Conservation (phyloP, 2,329 filamentous ascomycete species). For the Paramyrothecium roridum region DNA sequence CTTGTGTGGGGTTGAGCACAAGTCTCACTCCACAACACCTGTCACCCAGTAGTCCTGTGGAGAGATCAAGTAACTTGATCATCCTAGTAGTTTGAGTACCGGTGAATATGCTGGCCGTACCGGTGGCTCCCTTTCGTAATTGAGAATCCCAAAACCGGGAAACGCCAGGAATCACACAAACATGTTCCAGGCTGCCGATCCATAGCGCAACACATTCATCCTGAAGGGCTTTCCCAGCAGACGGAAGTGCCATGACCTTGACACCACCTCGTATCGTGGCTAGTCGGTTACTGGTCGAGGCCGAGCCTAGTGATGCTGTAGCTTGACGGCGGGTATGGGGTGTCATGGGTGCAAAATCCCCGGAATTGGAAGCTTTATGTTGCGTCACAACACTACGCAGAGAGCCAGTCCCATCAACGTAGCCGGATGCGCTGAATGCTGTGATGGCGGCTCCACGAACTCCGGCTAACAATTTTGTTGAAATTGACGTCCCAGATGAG, state of each 20-base stretch:
- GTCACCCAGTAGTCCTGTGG: slow-evolving; percentile 53
- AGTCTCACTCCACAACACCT: slow-evolving; percentile 50
- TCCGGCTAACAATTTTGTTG: slow-evolving; percentile 48
- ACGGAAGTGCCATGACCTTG: slow-evolving; percentile 43
- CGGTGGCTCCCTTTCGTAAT: slow-evolving; percentile 46
- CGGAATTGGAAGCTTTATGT: slow-evolving; percentile 31
- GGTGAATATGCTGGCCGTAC: slow-evolving; percentile 53
- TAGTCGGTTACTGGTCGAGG: slow-evolving; percentile 46
- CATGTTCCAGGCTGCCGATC: slow-evolving; percentile 54
- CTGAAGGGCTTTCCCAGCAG: slow-evolving; percentile 36
- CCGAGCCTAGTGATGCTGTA: slow-evolving; percentile 39
- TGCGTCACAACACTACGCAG: slow-evolving; percentile 39
- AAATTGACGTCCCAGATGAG: slow-evolving; percentile 35
- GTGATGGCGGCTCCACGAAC: slow-evolving; percentile 57
- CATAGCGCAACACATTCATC: slow-evolving; percentile 56
- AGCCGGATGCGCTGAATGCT: slow-evolving; percentile 55
- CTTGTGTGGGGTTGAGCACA: slow-evolving; percentile 31
- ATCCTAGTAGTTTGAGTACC: slow-evolving; percentile 53
- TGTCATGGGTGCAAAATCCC: slow-evolving; percentile 62
- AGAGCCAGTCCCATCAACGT: slow-evolving; percentile 57
- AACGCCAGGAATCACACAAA: slow-evolving; percentile 53
- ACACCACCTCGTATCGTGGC: slow-evolving; percentile 51
- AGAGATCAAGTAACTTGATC: slow-evolving; percentile 51
- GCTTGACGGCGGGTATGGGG: slow-evolving; percentile 57
- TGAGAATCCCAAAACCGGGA: slow-evolving; percentile 59